phyloP scores from a whole-genome alignment of 192 early-diverging fungal species.

The Coemansia asiatica region DNA sequence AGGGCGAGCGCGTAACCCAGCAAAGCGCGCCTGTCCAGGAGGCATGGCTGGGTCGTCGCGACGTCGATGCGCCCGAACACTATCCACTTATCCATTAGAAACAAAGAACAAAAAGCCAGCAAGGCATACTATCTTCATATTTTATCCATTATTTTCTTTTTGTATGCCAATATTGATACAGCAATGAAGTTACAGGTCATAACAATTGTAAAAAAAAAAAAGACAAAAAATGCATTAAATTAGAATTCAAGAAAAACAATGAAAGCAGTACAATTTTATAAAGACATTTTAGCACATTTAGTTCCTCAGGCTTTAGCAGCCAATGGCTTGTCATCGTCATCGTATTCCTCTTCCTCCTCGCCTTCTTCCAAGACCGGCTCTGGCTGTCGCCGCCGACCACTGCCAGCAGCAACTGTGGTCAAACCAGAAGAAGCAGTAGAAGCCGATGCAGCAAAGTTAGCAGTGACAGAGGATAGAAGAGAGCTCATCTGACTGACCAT shows the following conservation, averaged over 20 bases:
- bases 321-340: not conserved
- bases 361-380: not conserved
- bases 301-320: not conserved
- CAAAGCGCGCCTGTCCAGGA: conserved; percentile 26
- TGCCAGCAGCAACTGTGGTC: not conserved
- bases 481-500: conserved; percentile 25
- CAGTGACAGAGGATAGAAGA: not conserved
- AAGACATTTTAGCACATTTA: no score
- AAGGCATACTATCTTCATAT: not conserved
- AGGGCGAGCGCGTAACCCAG: conserved; percentile 39
- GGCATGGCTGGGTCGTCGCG: conserved; percentile 43
- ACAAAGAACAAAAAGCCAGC: not conserved
- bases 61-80: conserved; percentile 50
- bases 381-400: not conserved
- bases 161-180: not conserved
- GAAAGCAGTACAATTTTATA: no score
- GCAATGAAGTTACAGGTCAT: not conserved
- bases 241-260: not conserved
- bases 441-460: not conserved
- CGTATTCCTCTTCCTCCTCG: not conserved
- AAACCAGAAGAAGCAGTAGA: not conserved
- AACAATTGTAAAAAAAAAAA: not conserved
- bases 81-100: conserved; percentile 18
- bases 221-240: not conserved
- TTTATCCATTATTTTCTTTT: no score